A percentile compares a stretch with the other conserved stretches of the same genome.
phyloP scores from a whole-genome alignment of 495 filamentous ascomycete genomes.

The Neurospora sp. region DNA sequence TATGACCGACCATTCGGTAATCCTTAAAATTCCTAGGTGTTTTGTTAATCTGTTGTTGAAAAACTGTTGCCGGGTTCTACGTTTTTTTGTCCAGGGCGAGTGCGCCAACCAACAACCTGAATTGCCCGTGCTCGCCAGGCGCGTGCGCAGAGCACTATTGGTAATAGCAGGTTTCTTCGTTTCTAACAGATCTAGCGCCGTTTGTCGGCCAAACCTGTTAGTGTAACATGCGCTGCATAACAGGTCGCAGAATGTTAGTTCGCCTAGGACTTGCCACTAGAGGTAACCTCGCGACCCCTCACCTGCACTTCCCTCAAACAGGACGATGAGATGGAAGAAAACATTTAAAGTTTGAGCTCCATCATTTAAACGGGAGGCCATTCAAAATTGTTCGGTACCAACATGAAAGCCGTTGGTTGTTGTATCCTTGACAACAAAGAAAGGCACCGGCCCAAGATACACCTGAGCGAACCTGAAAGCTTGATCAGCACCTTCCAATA shows the following conservation, averaged over 20 bases:
- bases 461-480: neutral
- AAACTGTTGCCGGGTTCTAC: no score
- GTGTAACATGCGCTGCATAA: neutral
- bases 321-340: neutral
- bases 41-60: no score
- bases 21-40: no score
- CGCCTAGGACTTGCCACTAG: neutral
- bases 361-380: neutral
- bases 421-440: neutral
- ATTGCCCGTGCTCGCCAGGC: neutral
- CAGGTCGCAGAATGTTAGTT: neutral
- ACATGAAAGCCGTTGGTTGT: neutral
- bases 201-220: neutral
- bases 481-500: neutral
- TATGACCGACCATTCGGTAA: no score
- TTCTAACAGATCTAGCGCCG: neutral
- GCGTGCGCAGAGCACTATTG: neutral
- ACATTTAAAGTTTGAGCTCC: neutral
- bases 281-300: neutral
- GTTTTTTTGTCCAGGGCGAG: neutral
- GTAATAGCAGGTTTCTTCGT: neutral
- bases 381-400: neutral
- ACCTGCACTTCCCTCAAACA: neutral
- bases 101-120: neutral
- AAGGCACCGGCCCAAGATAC: neutral